Evolutionary conservation across 495 filamentous ascomycete species (phyloP), one percentile per base, ranked within the genome.

Genomic region (Lophiotrema nucula): DNA sequence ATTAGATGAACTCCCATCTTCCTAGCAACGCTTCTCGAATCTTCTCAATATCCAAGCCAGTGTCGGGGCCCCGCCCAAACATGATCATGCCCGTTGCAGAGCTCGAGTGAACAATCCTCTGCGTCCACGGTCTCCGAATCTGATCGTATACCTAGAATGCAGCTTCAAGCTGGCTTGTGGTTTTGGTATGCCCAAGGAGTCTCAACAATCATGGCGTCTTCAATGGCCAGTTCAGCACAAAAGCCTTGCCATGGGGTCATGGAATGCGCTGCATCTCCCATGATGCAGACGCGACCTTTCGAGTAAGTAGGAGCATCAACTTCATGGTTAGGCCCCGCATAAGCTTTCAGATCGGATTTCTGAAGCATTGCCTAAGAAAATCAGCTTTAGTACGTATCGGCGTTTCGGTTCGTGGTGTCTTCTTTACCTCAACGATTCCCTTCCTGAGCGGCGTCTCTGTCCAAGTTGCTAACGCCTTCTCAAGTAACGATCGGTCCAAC

Each of bases 81-180:
- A 56, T 11, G 27, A 56, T 56, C 12, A 47, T 1, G 2, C 53
- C 53, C 4, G 28, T 39, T 26, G 43, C 44, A 39, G 25, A 24
- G 19, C 53, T 56, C n/a, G 31, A 47, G n/a, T 56, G 25, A 8
- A 81, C 74, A 2, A 82, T 70, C 39, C 64, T 68, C 60, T 82
- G 77, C 11, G 74, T 77, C 12, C 82, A 66, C 1, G 68, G 69
- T 23, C 64, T 53, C 35, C 70, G 64, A 4, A 70, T 60, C 12
- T 56, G 23, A 49, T 73, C 71, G 44, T 73, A 76, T 3, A 55
- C 65, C 33, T 52, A 18, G 47, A 74, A 73, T 15, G 72, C 71
- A 4, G 56, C 50, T 12, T 60, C 54, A 1, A 74, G 37, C 25
- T 68, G 33, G 22, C 26, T 24, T 31, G 47, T 3, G 1, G 23